phyloP scores from a whole-genome alignment of 352 stramenopile genomes.

The Phytophthora sp. region DNA sequence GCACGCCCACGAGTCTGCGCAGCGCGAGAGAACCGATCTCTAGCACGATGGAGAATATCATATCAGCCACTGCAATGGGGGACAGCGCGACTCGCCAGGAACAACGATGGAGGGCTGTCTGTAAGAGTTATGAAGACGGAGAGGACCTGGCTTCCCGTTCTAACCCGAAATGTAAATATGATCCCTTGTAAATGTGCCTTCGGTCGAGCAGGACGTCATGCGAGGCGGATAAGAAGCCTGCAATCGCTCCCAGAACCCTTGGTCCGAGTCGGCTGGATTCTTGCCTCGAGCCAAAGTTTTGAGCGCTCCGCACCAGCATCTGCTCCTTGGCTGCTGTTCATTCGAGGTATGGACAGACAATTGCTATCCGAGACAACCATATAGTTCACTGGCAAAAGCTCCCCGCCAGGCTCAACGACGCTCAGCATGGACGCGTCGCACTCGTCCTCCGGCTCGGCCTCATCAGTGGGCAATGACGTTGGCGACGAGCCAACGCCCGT shows the following conservation, averaged over 20 bases:
- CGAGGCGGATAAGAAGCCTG: not conserved
- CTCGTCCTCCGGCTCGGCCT: slow-evolving; percentile 20
- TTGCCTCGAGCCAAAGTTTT: slow-evolving; percentile 10
- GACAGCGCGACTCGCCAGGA: slow-evolving; percentile 2
- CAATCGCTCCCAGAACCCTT: slow-evolving; percentile 17
- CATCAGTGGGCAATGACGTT: not conserved
- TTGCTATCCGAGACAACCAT: not conserved
- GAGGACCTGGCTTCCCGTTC: slow-evolving; percentile 3
- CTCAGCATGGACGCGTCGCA: slow-evolving; percentile 17
- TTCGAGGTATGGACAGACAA: slow-evolving; percentile 17
- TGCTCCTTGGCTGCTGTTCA: slow-evolving; percentile 19
- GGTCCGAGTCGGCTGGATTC: slow-evolving; percentile 14
- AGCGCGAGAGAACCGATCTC: slow-evolving; percentile 3
- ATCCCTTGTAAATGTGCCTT: slow-evolving; percentile 12
- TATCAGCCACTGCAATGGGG: not conserved
- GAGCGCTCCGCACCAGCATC: slow-evolving; percentile 6
- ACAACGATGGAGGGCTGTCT: slow-evolving; percentile 4
- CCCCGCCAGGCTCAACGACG: not conserved
- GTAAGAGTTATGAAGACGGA: slow-evolving; percentile 7
- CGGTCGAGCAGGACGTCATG: not conserved
- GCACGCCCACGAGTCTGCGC: slow-evolving; percentile 7
- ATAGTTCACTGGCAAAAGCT: not conserved
- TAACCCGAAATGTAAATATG: slow-evolving; percentile 33
- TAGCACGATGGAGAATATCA: slow-evolving; percentile 8
- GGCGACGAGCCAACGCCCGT: slow-evolving; percentile 4